Conservation (phyloP, 257 asterid species). For the Apocynum venetum region DNA sequence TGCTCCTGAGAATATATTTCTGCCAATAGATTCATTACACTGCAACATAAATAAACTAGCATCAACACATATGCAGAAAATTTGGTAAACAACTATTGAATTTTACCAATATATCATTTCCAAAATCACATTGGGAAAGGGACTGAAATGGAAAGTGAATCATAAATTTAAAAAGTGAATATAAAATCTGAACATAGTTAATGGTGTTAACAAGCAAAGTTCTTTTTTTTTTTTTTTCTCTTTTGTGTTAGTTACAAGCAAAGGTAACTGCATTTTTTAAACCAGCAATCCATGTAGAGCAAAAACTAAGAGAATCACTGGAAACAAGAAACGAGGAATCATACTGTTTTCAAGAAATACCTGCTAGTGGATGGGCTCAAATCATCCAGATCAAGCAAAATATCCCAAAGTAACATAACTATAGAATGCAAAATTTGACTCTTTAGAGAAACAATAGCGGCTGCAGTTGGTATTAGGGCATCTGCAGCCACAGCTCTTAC, state of each 20-base stretch:
- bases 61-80: background rate
- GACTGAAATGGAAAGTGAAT: background rate
- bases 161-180: background rate
- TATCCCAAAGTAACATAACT: slow-evolving; percentile 95
- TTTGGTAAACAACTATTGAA: background rate
- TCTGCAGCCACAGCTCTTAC: slow-evolving; percentile 99
- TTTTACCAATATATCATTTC: background rate
- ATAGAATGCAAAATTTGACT: slow-evolving; percentile 75
- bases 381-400: slow-evolving; percentile 97
- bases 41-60: slow-evolving; percentile 43
- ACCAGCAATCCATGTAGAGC: background rate
- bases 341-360: slow-evolving; percentile 28
- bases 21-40: slow-evolving; percentile 98
- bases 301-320: background rate
- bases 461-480: slow-evolving; percentile 84
- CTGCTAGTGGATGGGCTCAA: slow-evolving; percentile 99
- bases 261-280: background rate
- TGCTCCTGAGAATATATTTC: slow-evolving; percentile 96
- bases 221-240: too few species aligned
- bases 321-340: background rate
- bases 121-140: background rate
- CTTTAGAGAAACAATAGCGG: slow-evolving; percentile 72
- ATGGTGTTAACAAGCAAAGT: background rate
- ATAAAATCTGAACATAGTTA: background rate
- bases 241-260: background rate